phyloP scores from a whole-genome alignment of 345 rosid genomes.

The Arabidopsis suecica region DNA sequence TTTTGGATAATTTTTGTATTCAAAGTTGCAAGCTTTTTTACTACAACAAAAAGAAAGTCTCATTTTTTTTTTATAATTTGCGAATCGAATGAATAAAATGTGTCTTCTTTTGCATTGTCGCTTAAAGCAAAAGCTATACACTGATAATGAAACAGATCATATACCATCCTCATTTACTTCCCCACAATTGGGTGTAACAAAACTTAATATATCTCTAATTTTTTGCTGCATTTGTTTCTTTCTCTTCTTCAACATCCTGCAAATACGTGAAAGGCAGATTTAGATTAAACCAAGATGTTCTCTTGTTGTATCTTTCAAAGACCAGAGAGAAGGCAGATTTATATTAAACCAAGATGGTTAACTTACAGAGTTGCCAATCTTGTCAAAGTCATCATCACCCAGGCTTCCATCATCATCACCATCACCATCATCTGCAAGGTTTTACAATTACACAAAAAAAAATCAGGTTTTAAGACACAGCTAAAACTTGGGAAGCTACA shows the following conservation, averaged over 20 bases:
- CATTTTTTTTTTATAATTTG: conserved; percentile 8
- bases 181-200: conserved; percentile 6
- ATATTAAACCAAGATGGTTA: conserved; percentile 2
- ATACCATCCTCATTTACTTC: conserved; percentile 12
- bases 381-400: conserved; percentile 93
- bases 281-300: conserved; percentile 7
- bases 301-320: neutral
- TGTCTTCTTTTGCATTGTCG: conserved; percentile 32
- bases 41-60: neutral
- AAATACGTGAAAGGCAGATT: conserved; percentile 14
- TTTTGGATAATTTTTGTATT: neutral
- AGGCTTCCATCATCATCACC: conserved; percentile 61
- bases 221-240: conserved; percentile 37
- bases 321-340: conserved; percentile 3
- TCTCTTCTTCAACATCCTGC: conserved; percentile 78
- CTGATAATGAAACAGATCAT: conserved; percentile 15
- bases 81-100: conserved; percentile 33
- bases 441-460: conserved; percentile 16
- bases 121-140: conserved; percentile 44
- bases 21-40: neutral
- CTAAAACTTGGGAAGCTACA: conserved; percentile 19
- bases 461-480: neutral
- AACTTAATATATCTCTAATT: conserved; percentile 28
- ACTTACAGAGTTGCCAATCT: conserved; percentile 87
- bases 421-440: conserved; percentile 57